Evolutionary conservation across 345 rosid genomes (phyloP).

Genomic region (Eutrema yunnanense): DNA sequence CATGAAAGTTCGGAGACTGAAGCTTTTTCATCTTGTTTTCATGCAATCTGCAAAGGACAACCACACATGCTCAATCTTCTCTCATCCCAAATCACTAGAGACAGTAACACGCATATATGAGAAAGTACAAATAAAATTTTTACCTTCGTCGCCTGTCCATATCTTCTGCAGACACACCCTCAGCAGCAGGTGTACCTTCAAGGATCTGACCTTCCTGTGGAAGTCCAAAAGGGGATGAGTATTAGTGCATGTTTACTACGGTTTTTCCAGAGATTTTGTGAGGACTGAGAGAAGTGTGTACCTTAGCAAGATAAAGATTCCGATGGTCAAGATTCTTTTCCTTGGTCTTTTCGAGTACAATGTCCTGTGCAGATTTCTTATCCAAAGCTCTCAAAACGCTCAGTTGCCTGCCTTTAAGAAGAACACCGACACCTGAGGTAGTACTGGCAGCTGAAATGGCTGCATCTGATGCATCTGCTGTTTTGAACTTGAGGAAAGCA

Average conservation of each 20-base stretch:
- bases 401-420: slow-evolving; percentile 76
- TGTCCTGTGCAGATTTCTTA: slow-evolving; percentile 70
- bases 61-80: slow-evolving; percentile 7
- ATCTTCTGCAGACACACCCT: slow-evolving; percentile 80
- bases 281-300: slow-evolving; percentile 5
- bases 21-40: slow-evolving; percentile 84
- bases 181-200: slow-evolving; percentile 85
- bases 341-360: slow-evolving; percentile 66
- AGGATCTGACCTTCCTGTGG: slow-evolving; percentile 81
- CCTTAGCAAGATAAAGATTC: slow-evolving; percentile 86
- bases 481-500: slow-evolving; percentile 83
- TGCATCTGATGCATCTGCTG: slow-evolving; percentile 58
- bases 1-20: slow-evolving; percentile 88
- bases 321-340: slow-evolving; percentile 67
- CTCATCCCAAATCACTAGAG: neutral
- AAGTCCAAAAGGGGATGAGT: neutral
- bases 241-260: neutral
- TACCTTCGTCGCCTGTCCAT: slow-evolving; percentile 65
- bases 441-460: slow-evolving; percentile 66
- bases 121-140: neutral
- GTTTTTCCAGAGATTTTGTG: slow-evolving; percentile 6
- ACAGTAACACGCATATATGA: neutral
- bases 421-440: slow-evolving; percentile 65
- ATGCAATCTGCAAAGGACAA: slow-evolving; percentile 52
- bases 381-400: slow-evolving; percentile 71